Conservation (phyloP, 345 rosid genomes). For the Heritiera littoralis region DNA sequence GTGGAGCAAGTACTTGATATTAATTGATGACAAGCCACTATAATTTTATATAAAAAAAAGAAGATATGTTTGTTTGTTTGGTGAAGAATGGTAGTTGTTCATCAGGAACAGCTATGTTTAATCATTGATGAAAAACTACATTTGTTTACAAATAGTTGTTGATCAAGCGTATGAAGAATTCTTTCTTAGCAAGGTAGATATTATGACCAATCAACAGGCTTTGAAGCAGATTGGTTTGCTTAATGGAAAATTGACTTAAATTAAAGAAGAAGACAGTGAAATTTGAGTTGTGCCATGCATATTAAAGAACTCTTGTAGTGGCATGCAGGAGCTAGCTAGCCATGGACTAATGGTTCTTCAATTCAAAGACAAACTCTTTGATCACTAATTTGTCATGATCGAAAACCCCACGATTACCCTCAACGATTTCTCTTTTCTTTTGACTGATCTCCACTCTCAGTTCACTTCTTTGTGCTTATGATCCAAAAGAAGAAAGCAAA, state of each 20-base stretch:
- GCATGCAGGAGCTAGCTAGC: background rate
- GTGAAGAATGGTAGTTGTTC: too few relatives aligned
- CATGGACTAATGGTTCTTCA: background rate
- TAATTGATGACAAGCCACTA: too few relatives aligned
- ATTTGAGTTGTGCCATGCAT: background rate
- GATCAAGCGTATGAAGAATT: too few relatives aligned
- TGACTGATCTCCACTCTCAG: conserved; percentile 3
- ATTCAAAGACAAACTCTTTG: conserved; percentile 21
- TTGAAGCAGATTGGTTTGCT: background rate
- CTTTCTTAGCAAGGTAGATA: too few relatives aligned
- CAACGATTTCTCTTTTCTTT: background rate
- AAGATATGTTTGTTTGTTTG: too few relatives aligned
- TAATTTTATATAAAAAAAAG: too few relatives aligned
- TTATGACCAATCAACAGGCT: background rate
- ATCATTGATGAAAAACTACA: too few relatives aligned
- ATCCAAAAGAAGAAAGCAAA: background rate
- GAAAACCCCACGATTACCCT: background rate
- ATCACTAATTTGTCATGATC: conserved; percentile 35
- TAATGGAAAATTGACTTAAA: background rate
- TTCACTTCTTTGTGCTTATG: background rate
- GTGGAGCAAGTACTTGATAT: too few relatives aligned
- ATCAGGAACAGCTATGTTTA: too few relatives aligned
- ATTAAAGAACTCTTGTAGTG: background rate
- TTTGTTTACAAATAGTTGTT: too few relatives aligned
- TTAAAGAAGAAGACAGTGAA: too few relatives aligned